A percentile compares a stretch with the other conserved stretches of the same genome.
phyloP scores from a whole-genome alignment of 2,329 filamentous ascomycete genomes.

The Arthrobotrys entomopaga region DNA sequence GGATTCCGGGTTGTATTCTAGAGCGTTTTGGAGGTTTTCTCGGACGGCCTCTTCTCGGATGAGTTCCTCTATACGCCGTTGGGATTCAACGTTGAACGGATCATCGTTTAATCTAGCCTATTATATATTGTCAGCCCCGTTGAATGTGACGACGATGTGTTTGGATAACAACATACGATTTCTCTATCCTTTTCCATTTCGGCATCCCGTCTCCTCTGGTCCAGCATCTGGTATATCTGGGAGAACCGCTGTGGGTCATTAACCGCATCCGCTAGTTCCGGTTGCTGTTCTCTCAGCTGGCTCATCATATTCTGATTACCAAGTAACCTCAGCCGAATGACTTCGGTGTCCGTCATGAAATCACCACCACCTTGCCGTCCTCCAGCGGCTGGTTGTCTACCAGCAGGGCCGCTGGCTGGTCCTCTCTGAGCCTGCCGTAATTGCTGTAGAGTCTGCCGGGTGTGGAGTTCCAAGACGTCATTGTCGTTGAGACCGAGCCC shows the following conservation, averaged over 20 bases:
- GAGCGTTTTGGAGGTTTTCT: conserved; percentile 94
- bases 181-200: conserved; percentile 82
- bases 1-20: conserved; percentile 96
- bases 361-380: conserved; percentile 53
- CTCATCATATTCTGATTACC: conserved; percentile 78
- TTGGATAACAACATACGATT: conserved; percentile 65
- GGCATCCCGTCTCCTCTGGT: conserved; percentile 75
- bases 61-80: conserved; percentile 93
- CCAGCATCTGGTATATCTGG: conserved; percentile 74
- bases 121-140: conserved; percentile 1
- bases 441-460: conserved; percentile 66
- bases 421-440: conserved; percentile 62
- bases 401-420: conserved; percentile 38
- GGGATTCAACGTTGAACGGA: conserved; percentile 91
- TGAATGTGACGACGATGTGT: not conserved
- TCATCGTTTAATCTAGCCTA: conserved; percentile 80
- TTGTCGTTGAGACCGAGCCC: conserved; percentile 83
- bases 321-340: conserved; percentile 82
- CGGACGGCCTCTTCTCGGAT: conserved; percentile 94
- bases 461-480: conserved; percentile 90
- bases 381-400: conserved; percentile 59
- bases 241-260: conserved; percentile 81
- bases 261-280: conserved; percentile 78
- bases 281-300: conserved; percentile 76
- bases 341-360: conserved; percentile 75